Conservation (phyloP, 805 yeast species). For the Wickerhamiella kurtzmanii region DNA sequence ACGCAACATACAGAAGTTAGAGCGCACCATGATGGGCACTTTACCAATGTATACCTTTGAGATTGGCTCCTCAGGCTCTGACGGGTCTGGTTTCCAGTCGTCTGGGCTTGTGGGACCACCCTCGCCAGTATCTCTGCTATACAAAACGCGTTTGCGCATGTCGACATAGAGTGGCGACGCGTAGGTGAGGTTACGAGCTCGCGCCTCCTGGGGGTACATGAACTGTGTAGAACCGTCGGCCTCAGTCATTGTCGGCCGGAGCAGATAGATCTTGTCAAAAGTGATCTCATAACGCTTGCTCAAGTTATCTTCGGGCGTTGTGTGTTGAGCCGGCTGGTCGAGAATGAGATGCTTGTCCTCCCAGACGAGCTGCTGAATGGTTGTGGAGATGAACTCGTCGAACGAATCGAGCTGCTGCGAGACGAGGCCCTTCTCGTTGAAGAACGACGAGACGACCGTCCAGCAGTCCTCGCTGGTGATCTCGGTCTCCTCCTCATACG, state of each 20-base stretch:
- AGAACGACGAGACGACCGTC: conserved; percentile 93
- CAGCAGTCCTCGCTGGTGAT: conserved; percentile 98
- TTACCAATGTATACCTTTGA: conserved; percentile 86
- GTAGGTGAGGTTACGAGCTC: conserved; percentile 89
- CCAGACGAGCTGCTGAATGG: conserved; percentile 91
- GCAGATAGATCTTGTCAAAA: conserved; percentile 93
- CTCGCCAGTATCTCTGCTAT: conserved; percentile 15
- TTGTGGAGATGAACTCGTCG: conserved; percentile 92
- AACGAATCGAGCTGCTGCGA: conserved; percentile 97
- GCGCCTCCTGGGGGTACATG: conserved; percentile 95
- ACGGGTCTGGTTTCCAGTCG: conserved; percentile 47
- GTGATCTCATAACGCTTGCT: conserved; percentile 89
- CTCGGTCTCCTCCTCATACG: conserved; percentile 52
- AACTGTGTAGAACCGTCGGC: conserved; percentile 99
- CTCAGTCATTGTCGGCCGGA: conserved; percentile 96
- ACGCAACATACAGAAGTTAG: conserved; percentile 86
- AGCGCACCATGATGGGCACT: conserved; percentile 95
- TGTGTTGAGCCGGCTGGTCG: conserved; percentile 97
- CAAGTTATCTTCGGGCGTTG: conserved; percentile 76
- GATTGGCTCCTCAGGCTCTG: conserved; percentile 53
- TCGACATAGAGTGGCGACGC: conserved; percentile 94
- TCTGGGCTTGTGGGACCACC: conserved; percentile 30
- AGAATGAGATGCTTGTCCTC: conserved; percentile 88
- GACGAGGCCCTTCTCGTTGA: conserved; percentile 91
- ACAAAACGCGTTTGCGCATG: conserved; percentile 75